Evolutionary conservation across 495 filamentous ascomycete genomes (phyloP).

Genomic region (Penicillium daleae): DNA sequence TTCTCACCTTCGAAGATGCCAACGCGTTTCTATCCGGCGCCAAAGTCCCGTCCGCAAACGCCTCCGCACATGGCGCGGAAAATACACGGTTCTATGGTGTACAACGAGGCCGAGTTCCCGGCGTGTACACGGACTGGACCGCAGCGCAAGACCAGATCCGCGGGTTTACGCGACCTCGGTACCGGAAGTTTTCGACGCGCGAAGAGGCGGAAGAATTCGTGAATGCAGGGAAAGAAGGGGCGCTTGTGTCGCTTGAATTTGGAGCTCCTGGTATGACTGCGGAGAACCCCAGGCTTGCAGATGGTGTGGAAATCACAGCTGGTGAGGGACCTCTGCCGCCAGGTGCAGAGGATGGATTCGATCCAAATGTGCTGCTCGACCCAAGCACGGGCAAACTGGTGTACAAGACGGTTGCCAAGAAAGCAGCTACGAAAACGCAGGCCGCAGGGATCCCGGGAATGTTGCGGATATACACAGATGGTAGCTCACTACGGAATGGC

Average conservation of each 20-base stretch:
- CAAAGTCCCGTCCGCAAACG: slow-evolving; percentile 37
- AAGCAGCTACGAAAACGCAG: slow-evolving; percentile 48
- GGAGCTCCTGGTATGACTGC: slow-evolving; percentile 37
- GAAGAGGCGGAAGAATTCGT: slow-evolving; percentile 80
- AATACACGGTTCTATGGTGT: slow-evolving; percentile 75
- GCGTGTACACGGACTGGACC: slow-evolving; percentile 90
- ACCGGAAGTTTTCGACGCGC: slow-evolving; percentile 76
- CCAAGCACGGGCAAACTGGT: slow-evolving; percentile 59
- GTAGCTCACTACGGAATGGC: slow-evolving; percentile 81
- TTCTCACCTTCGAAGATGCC: slow-evolving; percentile 75
- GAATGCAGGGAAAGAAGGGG: slow-evolving; percentile 45
- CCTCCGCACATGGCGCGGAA: slow-evolving; percentile 29
- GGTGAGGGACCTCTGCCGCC: slow-evolving; percentile 58
- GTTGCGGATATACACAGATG: slow-evolving; percentile 85
- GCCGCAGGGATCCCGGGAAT: slow-evolving; percentile 50
- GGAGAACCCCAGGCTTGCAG: slow-evolving; percentile 37
- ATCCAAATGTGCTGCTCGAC: slow-evolving; percentile 60
- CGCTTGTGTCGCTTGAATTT: slow-evolving; percentile 30
- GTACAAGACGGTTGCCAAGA: slow-evolving; percentile 58
- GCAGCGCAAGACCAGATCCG: slow-evolving; percentile 75
- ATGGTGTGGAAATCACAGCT: slow-evolving; percentile 53
- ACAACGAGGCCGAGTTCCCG: slow-evolving; percentile 77
- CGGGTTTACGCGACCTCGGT: slow-evolving; percentile 77
- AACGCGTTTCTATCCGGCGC: slow-evolving; percentile 72
- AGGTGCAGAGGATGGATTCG: slow-evolving; percentile 65